Conservation (phyloP, 1,139 yeast species). For the Kurtzmaniella quercitrusa region DNA sequence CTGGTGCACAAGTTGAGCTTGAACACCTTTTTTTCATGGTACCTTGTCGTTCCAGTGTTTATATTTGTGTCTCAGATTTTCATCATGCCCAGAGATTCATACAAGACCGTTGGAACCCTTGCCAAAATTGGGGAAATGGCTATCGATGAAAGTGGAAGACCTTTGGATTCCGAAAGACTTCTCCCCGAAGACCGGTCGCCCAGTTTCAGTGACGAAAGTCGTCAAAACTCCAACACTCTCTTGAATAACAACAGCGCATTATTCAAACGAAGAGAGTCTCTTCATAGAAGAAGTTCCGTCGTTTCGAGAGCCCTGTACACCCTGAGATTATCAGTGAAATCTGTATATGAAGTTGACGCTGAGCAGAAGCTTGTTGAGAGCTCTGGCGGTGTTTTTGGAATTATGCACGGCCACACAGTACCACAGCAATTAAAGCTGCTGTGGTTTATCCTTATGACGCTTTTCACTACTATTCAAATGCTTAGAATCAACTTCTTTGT, state of each 20-base stretch:
- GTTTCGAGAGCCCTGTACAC: constrained; percentile 29
- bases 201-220: constrained; percentile 5
- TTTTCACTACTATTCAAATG: constrained; percentile 84
- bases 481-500: constrained; percentile 86
- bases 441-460: constrained; percentile 76
- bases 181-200: constrained; percentile 30
- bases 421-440: constrained; percentile 62
- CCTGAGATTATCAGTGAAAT: constrained; percentile 39
- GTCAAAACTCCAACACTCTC: not conserved
- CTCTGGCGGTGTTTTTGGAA: constrained; percentile 81
- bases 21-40: constrained; percentile 57
- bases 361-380: constrained; percentile 52
- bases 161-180: constrained; percentile 38
- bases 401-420: constrained; percentile 66
- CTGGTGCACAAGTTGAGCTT: constrained; percentile 32
- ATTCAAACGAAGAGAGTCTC: constrained; percentile 34
- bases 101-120: constrained; percentile 65
- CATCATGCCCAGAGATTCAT: constrained; percentile 76
- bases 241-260: constrained; percentile 38
- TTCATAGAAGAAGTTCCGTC: constrained; percentile 34
- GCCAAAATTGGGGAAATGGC: constrained; percentile 70
- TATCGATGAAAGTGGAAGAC: constrained; percentile 58
- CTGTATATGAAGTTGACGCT: constrained; percentile 62
- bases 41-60: constrained; percentile 68
- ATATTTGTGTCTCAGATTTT: constrained; percentile 68